Evolutionary conservation across 2,329 filamentous ascomycete genomes (phyloP).

Genomic region (Paraconiothyrium brasiliense): DNA sequence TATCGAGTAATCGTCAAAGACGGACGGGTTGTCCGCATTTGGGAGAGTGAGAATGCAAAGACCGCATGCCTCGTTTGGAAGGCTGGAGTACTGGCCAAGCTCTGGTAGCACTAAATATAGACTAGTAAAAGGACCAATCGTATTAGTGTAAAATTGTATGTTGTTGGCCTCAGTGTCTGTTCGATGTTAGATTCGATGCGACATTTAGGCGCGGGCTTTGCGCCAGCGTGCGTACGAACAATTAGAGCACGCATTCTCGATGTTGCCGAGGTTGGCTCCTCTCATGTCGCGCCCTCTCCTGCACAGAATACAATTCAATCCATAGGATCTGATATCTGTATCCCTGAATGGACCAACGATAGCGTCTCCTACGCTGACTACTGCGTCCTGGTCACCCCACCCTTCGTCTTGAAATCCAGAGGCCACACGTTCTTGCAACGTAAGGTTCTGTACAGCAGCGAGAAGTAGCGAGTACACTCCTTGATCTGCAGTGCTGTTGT

Average conservation of each 20-base stretch:
- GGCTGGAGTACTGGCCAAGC: conserved; percentile 5
- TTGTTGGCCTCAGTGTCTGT: conserved; percentile 4
- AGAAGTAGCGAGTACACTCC: conserved; percentile 8
- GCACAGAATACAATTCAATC: conserved; percentile 18
- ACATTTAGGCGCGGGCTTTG: not conserved
- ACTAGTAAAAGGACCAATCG: not conserved
- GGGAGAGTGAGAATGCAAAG: conserved; percentile 17
- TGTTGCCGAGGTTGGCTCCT: not conserved
- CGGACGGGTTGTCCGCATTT: not conserved
- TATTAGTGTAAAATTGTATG: not conserved
- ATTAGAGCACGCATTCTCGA: conserved; percentile 19
- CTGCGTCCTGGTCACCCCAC: conserved; percentile 8
- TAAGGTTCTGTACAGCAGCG: conserved; percentile 13
- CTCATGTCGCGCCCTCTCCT: not conserved
- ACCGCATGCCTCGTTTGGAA: conserved; percentile 11
- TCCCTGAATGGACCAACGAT: conserved; percentile 8
- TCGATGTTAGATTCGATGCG: not conserved
- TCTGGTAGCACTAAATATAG: conserved; percentile 3
- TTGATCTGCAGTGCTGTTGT: conserved; percentile 2
- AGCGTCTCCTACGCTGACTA: conserved; percentile 13
- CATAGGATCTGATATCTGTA: not conserved
- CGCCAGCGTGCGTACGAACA: conserved; percentile 10
- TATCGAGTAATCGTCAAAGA: conserved; percentile 11
- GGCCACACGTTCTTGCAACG: conserved; percentile 9
- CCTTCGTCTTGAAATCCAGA: not conserved